Evolutionary conservation across 352 stramenopile genomes (phyloP).

Genomic region (Phytophthora cryptogea): DNA sequence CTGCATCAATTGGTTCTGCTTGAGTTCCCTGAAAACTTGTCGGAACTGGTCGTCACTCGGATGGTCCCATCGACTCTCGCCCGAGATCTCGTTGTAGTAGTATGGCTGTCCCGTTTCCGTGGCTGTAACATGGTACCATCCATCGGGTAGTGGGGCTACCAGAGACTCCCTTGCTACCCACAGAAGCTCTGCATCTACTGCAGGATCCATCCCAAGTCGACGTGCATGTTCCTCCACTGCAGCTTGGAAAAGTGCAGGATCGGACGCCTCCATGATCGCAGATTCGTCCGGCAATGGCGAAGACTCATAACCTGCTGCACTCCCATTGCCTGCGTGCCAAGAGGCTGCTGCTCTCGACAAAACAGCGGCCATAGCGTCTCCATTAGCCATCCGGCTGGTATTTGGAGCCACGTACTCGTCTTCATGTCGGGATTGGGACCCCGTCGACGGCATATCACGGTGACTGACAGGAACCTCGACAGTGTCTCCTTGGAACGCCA

Average conservation of each 20-base stretch:
- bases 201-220: constrained; percentile 71
- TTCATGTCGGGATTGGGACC: constrained; percentile 28
- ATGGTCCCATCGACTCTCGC: constrained; percentile 86
- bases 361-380: constrained; percentile 7
- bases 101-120: constrained; percentile 66
- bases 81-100: constrained; percentile 81
- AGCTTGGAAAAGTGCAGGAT: constrained; percentile 75
- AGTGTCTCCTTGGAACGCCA: constrained; percentile 37
- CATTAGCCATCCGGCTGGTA: constrained; percentile 26
- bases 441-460: constrained; percentile 22
- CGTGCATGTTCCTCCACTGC: constrained; percentile 74
- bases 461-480: neutral
- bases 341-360: constrained; percentile 30
- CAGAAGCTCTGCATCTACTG: constrained; percentile 54
- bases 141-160: constrained; percentile 65
- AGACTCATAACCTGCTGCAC: constrained; percentile 23
- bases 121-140: constrained; percentile 71
- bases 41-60: constrained; percentile 76
- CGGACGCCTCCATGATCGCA: constrained; percentile 52
- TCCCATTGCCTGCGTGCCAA: constrained; percentile 43
- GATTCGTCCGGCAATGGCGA: constrained; percentile 45
- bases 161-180: constrained; percentile 83
- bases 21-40: constrained; percentile 50
- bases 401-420: constrained; percentile 27
- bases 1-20: constrained; percentile 37